Conservation (phyloP, 208 protist genomes). For the Entamoeba moshkovskii region DNA sequence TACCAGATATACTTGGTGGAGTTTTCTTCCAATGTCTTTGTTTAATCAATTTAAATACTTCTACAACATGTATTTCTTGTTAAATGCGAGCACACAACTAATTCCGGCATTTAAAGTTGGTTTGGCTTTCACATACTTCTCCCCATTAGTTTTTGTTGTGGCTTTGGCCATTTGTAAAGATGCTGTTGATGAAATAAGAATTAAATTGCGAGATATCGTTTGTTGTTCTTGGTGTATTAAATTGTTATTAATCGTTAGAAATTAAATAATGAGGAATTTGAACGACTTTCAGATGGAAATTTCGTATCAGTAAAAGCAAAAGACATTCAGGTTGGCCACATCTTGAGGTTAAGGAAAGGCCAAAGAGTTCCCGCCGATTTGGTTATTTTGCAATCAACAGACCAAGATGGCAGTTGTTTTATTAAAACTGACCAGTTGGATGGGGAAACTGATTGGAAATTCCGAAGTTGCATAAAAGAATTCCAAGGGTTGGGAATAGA, state of each 20-base stretch:
- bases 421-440: slow-evolving; percentile 92
- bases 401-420: slow-evolving; percentile 74
- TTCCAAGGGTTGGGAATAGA: slow-evolving; percentile 25
- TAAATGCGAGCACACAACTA: slow-evolving; percentile 51
- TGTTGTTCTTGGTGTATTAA: background rate
- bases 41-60: slow-evolving; percentile 59
- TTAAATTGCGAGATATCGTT: slow-evolving; percentile 59
- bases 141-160: slow-evolving; percentile 70
- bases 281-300: background rate
- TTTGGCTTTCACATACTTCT: slow-evolving; percentile 79
- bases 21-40: slow-evolving; percentile 48
- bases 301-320: slow-evolving; percentile 52
- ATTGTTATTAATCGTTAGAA: background rate
- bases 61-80: slow-evolving; percentile 58
- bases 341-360: slow-evolving; percentile 68
- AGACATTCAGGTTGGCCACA: slow-evolving; percentile 77
- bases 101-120: slow-evolving; percentile 52
- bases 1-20: slow-evolving; percentile 49
- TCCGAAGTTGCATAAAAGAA: slow-evolving; percentile 40
- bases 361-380: slow-evolving; percentile 51
- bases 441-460: slow-evolving; percentile 95
- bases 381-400: slow-evolving; percentile 76
- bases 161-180: slow-evolving; percentile 69
- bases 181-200: slow-evolving; percentile 73
- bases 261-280: background rate